A percentile compares a stretch with the other conserved stretches of the same genome.
These are phyloP conservation scores for Pseudocercospora macadamiae DNA, from an alignment of 2,329 filamentous ascomycete species.

Conservation along the genomic window DNA sequence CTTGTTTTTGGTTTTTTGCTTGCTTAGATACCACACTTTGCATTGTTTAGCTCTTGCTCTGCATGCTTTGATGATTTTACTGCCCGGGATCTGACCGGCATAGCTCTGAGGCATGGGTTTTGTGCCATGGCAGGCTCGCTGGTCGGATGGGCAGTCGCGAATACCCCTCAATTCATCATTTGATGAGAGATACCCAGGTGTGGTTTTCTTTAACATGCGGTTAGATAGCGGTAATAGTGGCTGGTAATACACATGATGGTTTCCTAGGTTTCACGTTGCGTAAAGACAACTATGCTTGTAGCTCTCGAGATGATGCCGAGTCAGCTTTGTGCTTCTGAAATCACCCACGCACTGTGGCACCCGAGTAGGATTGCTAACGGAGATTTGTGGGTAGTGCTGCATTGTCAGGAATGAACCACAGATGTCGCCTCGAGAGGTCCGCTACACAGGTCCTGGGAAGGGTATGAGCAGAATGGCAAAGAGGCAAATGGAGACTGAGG, in stretches of 20 bases:
- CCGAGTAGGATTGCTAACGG: background rate
- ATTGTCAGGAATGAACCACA: background rate
- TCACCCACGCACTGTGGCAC: slow-evolving; percentile 1
- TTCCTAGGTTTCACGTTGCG: background rate
- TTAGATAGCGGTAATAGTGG: slow-evolving; percentile 12
- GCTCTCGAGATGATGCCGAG: background rate
- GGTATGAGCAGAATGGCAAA: too few relatives aligned
- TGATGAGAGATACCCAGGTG: slow-evolving; percentile 8
- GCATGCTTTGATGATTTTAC: slow-evolving; percentile 15
- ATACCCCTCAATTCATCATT: slow-evolving; percentile 11
- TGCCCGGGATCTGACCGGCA: slow-evolving; percentile 4
- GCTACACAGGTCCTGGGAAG: too few relatives aligned
- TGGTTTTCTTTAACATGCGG: slow-evolving; percentile 4
- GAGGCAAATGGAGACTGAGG: too few relatives aligned
- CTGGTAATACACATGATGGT: slow-evolving; percentile 8
- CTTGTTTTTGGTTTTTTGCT: slow-evolving; percentile 16
- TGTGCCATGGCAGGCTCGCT: background rate
- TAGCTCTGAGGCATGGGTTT: background rate
- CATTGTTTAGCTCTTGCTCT: slow-evolving; percentile 14
- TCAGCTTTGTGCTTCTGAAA: background rate
- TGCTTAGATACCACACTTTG: slow-evolving; percentile 21
- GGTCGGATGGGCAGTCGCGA: slow-evolving; percentile 9
- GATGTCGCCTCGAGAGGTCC: too few relatives aligned
- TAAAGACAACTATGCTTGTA: too few relatives aligned
- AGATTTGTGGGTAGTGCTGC: background rate